Conservation (phyloP, 495 filamentous ascomycete genomes). For the Cairneyella variabilis region DNA sequence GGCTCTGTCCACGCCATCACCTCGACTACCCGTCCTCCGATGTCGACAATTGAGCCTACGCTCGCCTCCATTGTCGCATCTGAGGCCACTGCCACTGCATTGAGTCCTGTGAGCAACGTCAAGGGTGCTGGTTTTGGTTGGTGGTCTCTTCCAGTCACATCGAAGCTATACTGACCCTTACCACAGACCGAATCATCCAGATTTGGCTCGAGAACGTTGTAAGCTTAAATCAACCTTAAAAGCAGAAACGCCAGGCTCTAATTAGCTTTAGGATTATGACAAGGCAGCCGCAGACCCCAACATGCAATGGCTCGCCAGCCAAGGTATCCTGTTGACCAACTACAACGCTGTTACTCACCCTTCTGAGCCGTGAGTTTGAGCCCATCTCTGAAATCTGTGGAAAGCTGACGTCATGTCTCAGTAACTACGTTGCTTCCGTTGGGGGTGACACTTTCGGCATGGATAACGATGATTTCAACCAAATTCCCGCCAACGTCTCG, state of each 20-base stretch:
- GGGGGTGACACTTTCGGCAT: constrained; percentile 66
- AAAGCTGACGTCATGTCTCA: not conserved
- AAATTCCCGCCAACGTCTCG: constrained; percentile 56
- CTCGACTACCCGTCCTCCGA: constrained; percentile 1
- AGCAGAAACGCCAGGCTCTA: not conserved
- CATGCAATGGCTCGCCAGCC: constrained; percentile 49
- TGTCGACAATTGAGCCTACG: constrained; percentile 9
- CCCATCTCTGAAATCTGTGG: not conserved
- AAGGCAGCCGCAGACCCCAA: constrained; percentile 32
- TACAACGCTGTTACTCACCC: constrained; percentile 62
- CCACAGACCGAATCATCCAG: constrained; percentile 59
- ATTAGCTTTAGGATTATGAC: constrained; percentile 35
- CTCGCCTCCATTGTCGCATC: constrained; percentile 9
- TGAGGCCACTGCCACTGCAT: constrained; percentile 30
- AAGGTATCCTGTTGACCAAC: constrained; percentile 63
- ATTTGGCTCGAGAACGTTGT: constrained; percentile 76
- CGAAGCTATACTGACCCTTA: too few species aligned
- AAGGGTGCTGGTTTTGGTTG: constrained; percentile 59
- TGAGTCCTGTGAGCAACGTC: constrained; percentile 55
- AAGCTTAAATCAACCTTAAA: constrained; percentile 24
- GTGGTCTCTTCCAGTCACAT: too few species aligned
- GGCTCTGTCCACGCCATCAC: constrained; percentile 4
- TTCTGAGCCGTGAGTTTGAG: constrained; percentile 46
- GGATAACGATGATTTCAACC: constrained; percentile 59
- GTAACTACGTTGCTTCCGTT: constrained; percentile 62